These are phyloP conservation scores for Niebla homalea DNA, from an alignment of 495 filamentous ascomycete species.

Conservation along the genomic window DNA sequence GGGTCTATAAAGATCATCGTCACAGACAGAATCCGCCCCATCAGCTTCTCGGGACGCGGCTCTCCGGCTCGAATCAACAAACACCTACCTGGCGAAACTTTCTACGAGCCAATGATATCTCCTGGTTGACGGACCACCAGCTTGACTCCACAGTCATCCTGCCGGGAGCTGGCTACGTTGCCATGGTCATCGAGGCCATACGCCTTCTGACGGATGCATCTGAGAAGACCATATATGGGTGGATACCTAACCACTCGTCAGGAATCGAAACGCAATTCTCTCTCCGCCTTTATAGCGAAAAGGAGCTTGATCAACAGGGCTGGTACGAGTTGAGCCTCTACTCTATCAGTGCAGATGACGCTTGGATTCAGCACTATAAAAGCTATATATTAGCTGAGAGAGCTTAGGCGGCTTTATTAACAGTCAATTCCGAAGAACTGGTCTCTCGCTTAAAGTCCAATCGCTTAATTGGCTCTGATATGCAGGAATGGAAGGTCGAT, in stretches of 20 bases:
- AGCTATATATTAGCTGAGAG: neutral
- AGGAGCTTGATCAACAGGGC: neutral
- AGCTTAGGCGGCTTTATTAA: too few relatives aligned
- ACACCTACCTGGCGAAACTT: conserved; percentile 25
- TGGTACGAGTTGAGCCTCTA: neutral
- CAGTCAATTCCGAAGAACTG: too few relatives aligned
- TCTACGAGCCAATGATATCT: conserved; percentile 17
- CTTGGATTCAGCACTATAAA: neutral
- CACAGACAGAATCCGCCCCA: conserved; percentile 9
- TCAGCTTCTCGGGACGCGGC: conserved; percentile 25
- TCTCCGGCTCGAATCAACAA: conserved; percentile 18
- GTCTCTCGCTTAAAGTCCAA: too few relatives aligned
- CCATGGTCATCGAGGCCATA: conserved; percentile 21
- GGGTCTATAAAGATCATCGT: conserved; percentile 25
- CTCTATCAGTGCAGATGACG: neutral
- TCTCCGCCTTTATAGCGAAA: conserved; percentile 11
- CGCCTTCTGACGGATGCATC: conserved; percentile 1
- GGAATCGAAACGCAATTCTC: conserved; percentile 11
- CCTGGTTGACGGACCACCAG: conserved; percentile 18
- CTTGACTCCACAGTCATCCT: conserved; percentile 11
- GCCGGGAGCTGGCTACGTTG: conserved; percentile 16
- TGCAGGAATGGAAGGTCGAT: too few relatives aligned
- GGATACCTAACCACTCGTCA: conserved; percentile 11
- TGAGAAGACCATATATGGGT: neutral
- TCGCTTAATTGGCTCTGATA: too few relatives aligned